Evolutionary conservation across 2,329 filamentous ascomycete species (phyloP), one percentile per base, ranked within the genome.

Genomic region (Talaromyces sp.): DNA sequence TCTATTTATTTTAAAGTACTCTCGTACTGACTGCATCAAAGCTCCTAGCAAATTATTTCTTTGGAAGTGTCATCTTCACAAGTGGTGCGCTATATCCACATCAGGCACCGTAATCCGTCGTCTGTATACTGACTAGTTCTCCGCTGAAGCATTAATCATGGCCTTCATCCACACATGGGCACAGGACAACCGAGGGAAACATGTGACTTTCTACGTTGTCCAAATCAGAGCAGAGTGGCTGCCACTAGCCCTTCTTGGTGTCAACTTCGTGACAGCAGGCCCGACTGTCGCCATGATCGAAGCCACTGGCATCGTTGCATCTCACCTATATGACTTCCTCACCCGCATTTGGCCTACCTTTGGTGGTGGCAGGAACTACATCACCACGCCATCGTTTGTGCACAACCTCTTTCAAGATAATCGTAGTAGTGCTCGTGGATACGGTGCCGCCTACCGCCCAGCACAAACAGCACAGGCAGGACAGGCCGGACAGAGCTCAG

Each of bases 281-380:
- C 81, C 82, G 40, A 67, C 75, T 3, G 77, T 77, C 18, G 83
- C 90, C 10, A 72, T 90, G 61, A 70, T 87, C 4, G 87, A 96
- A 70, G 75, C 86, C 4, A 90, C 86, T 36, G 95, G 95, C n/a
- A 82, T 99, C 10, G 66, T 96, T 51, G 91, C 93, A 12, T 93
- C 93, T 4, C 95, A 99, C 74, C 71, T 95, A 23, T 96, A 92
- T 76, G 91, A 98, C 73, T 99, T 98, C 72, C 76, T 97, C 56
- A 92, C 90, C 2, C 85, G 91, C 56, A 83, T 97, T 50, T 98
- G 92, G 82, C 95, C 95, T 5, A 87, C 90, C 60, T 95, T 95
- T 72, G 94, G 92, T 34, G 90, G 91, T 61, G 95, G 95, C 0
- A 82, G 81, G 57, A 96, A 93, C 71, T 82, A 89, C 56, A 81